Evolutionary conservation across 495 filamentous ascomycete genomes (phyloP).

Genomic region (Aspergillus conjunctus): DNA sequence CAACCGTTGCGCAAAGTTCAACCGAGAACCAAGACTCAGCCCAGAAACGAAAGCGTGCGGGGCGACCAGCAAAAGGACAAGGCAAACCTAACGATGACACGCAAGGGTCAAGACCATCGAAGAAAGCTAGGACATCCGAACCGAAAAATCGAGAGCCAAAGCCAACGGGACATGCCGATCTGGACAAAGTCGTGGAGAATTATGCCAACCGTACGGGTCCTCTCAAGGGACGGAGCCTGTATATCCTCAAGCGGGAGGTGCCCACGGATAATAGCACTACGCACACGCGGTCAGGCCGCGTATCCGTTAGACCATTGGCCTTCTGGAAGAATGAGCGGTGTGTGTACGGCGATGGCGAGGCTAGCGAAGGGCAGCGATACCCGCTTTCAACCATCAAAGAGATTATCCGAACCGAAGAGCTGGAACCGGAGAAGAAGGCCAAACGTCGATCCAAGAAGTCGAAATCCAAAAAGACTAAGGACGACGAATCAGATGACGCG

Average conservation of each 20-base stretch:
- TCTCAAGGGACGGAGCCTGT: conserved; percentile 61
- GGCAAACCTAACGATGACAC: conserved; percentile 26
- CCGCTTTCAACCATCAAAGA: conserved; percentile 69
- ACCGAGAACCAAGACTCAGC: conserved; percentile 18
- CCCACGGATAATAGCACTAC: conserved; percentile 52
- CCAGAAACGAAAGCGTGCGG: conserved; percentile 34
- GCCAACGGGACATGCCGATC: conserved; percentile 32
- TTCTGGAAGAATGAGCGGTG: conserved; percentile 85
- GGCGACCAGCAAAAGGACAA: conserved; percentile 38
- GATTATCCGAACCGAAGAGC: conserved; percentile 71
- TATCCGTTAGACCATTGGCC: conserved; percentile 72
- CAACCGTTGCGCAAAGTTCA: conserved; percentile 19
- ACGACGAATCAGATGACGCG: conserved; percentile 47
- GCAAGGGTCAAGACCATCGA: conserved; percentile 34
- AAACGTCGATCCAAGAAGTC: conserved; percentile 40
- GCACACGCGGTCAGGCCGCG: conserved; percentile 58
- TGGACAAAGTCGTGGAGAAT: conserved; percentile 46
- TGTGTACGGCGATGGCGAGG: conserved; percentile 63
- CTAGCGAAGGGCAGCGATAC: conserved; percentile 53
- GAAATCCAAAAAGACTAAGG: conserved; percentile 39
- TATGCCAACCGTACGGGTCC: conserved; percentile 48
- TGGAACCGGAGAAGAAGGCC: conserved; percentile 45
- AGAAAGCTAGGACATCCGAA: conserved; percentile 38
- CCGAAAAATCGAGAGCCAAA: conserved; percentile 17
- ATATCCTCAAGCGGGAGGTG: conserved; percentile 70